Evolutionary conservation across 176 grass and related monocot genomes (phyloP), one percentile per base, ranked within the genome.

Genomic region (Dendrocalamus sinicus): DNA sequence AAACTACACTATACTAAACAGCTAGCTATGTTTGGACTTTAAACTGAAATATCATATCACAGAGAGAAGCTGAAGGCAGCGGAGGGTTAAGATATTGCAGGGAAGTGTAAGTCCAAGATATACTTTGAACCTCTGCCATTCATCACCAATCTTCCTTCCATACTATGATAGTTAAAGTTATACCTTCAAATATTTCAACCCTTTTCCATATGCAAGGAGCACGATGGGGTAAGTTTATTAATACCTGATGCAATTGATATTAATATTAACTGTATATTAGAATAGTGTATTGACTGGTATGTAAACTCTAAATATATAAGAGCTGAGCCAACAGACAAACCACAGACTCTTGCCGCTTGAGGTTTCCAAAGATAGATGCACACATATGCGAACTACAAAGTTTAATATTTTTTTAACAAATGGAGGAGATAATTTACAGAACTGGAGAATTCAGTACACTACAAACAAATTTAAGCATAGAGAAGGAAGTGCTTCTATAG

Each of bases 171-270:
- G 23, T 66, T 73, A 48, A 39, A 79, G 54, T 22, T 80, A 80
- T 60, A 74, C 61, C 77, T 86, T 86, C 83, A 81, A 81, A 80
- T 43, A 75, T 76, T 81, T 68, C 52, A 77, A 62, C 76, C 30
- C 19, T 69, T 87, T 88, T 70, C 63, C 52, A 62, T 43, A 77
- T 88, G 73, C 63, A 83, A 76, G 68, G 57, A 80, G 67, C 84
- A 88, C 3, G 20, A 61, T 88, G 40, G 61, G 68, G 60, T 59
- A 40, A 70, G 64, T 86, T 65, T 63, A 73, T 73, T 86, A 62
- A 51, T 75, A 75, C 69, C 78, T 67, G 78, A 81, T 67, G 77
- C 70, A 81, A 74, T 57, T 74, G 30, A 76, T 87, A 72, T 73
- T 73, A 81, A 81, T 73, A 65, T 73, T 80, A 81, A 87, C 41